Evolutionary conservation across 108 stramenopile genomes (phyloP).

Genomic region (Nitzschia inconspicua): DNA sequence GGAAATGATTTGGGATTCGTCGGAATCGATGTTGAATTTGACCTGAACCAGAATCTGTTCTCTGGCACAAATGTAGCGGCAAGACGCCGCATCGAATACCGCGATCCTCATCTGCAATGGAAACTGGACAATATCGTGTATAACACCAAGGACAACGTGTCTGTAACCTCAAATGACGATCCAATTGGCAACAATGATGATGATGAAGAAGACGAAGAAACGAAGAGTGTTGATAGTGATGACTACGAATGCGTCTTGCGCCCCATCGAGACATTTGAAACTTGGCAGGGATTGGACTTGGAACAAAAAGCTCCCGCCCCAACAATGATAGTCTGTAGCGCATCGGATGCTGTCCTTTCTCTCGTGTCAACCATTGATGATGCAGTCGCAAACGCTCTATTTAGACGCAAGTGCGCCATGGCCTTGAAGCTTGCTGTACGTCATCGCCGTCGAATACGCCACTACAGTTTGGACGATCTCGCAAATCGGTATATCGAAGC

Average conservation of each 20-base stretch:
- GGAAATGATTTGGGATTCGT: conserved; percentile 1
- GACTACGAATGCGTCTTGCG: conserved; percentile 67
- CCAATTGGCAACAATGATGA: conserved; percentile 6
- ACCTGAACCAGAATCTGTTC: conserved; percentile 8
- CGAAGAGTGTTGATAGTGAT: conserved; percentile 65
- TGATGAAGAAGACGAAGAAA: conserved; percentile 19
- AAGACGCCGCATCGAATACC: conserved; percentile 14
- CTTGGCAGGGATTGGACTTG: conserved; percentile 7
- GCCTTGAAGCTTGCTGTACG: conserved; percentile 57
- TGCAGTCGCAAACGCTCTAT: conserved; percentile 58
- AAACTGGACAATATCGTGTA: conserved; percentile 39
- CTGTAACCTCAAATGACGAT: too few species aligned
- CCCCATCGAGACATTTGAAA: conserved; percentile 18
- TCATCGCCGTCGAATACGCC: conserved; percentile 51
- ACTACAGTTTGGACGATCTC: conserved; percentile 47
- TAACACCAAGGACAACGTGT: too few species aligned
- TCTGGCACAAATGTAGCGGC: not conserved
- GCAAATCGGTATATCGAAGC: conserved; percentile 58
- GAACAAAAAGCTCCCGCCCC: conserved; percentile 43
- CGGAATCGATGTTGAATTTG: conserved; percentile 4
- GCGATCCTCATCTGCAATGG: conserved; percentile 70
- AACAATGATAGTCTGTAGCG: conserved; percentile 45
- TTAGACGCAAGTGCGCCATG: conserved; percentile 42
- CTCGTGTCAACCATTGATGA: conserved; percentile 71
- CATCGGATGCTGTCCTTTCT: conserved; percentile 44